Conservation (phyloP, 371 early-diverging fungal species). For the Mycotypha africana region DNA sequence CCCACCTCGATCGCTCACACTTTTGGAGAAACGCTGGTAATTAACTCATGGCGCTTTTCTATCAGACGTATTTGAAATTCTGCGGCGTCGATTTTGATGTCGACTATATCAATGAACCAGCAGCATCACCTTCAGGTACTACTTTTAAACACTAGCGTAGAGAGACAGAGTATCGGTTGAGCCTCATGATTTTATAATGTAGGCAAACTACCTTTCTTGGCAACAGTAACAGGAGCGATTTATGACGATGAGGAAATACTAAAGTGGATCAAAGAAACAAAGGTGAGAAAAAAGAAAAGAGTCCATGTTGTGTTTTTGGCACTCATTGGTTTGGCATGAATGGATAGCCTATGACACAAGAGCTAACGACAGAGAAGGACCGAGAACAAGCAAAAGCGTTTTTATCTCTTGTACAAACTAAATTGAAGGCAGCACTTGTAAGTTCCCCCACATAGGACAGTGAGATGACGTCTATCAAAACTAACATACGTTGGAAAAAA, state of each 20-base stretch:
- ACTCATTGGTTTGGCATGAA: too few species aligned
- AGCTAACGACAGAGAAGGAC: too few species aligned
- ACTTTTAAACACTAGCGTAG: too few species aligned
- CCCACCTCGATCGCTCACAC: too few species aligned
- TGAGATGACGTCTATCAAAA: background rate
- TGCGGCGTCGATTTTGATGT: slow-evolving; percentile 34
- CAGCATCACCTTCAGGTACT: slow-evolving; percentile 40
- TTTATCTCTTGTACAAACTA: slow-evolving; percentile 30
- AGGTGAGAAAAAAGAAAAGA: slow-evolving; percentile 9
- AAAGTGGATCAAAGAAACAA: slow-evolving; percentile 34
- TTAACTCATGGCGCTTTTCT: too few species aligned
- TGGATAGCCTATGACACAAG: too few species aligned
- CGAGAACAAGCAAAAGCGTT: slow-evolving; percentile 39
- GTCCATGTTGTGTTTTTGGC: too few species aligned
- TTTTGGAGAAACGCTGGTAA: too few species aligned
- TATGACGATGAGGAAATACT: slow-evolving; percentile 28
- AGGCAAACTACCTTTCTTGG: slow-evolving; percentile 41
- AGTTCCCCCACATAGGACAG: background rate
- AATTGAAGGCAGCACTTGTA: slow-evolving; percentile 43
- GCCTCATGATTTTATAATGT: too few species aligned
- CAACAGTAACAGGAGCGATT: slow-evolving; percentile 31
- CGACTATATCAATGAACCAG: slow-evolving; percentile 35
- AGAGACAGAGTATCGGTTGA: too few species aligned
- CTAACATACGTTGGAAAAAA: background rate
- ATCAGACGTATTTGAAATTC: slow-evolving; percentile 41